Conservation (phyloP, 1,284 basidiomycete species). For the Chalciporus sp. region DNA sequence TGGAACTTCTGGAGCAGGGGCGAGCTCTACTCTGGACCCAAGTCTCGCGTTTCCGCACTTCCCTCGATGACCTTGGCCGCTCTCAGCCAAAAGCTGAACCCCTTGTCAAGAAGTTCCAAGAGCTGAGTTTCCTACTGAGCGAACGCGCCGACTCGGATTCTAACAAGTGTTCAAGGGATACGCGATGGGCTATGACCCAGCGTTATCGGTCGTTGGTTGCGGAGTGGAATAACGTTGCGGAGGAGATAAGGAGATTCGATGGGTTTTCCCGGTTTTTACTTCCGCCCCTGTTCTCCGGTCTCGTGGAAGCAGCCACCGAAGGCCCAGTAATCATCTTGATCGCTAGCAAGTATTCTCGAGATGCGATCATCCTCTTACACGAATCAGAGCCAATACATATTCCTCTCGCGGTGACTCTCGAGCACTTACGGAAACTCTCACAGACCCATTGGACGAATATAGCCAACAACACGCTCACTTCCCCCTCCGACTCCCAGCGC, state of each 20-base stretch:
- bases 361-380: constrained; percentile 24
- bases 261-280: constrained; percentile 24
- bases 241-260: constrained; percentile 12
- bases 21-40: constrained; percentile 7
- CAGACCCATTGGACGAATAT: background rate
- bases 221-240: constrained; percentile 13
- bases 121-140: constrained; percentile 16
- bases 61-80: constrained; percentile 1
- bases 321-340: constrained; percentile 38
- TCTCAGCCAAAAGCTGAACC: background rate
- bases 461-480: background rate
- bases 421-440: background rate
- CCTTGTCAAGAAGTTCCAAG: constrained; percentile 15
- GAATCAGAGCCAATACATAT: constrained; percentile 3
- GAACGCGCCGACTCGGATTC: background rate
- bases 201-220: constrained; percentile 8
- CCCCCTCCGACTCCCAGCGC: background rate
- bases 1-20: constrained; percentile 10
- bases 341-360: constrained; percentile 17
- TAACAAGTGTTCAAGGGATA: background rate
- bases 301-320: constrained; percentile 25
- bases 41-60: constrained; percentile 5
- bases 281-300: constrained; percentile 19
- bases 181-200: background rate
- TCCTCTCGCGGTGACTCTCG: background rate